Evolutionary conservation across 1,284 basidiomycete species (phyloP), one percentile per base, ranked within the genome.

Genomic region (Malassezia equina): DNA sequence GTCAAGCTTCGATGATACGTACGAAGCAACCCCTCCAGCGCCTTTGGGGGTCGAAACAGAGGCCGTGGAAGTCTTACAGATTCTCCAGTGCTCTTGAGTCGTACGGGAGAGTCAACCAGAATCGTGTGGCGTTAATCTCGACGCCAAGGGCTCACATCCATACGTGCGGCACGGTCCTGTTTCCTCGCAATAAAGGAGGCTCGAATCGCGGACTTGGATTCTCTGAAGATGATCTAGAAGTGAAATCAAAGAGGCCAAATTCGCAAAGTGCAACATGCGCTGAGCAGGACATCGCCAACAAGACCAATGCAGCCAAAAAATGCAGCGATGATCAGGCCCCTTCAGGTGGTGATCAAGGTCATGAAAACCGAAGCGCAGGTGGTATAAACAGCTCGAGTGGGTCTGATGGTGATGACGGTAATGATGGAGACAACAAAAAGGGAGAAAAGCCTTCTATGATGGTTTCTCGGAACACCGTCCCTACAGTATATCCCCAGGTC

Each of bases 401-500:
- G 12, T 25, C 24, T 24, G 44, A 41, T 19, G 25, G 39, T 17
- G 28, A 27, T 15, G n/a, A 46, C 27, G 44, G 29, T n/a, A 43
- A 43, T 19, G 49, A 43, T 23, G 39, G 39, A 9, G 32, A 43
- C 29, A 21, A 24, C 27, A n/a, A 17, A 17, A 31, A 40, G 17
- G 15, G 23, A 7, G 28, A 41, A 27, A 29, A 39, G 44, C 40
- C 40, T 6, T n/a, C 59, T 43, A 19, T 47, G 51, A 21, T 61
- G 49, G 13, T 61, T 48, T 28, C 60, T 42, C 17, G 66, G 27
- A 65, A 64, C 33, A 66, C 63, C 24, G 72, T 73, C 3, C 72
- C 72, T 2, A 55, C 63, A 24, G 75, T 83, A 58, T 96, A 96
- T 76, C 91, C 93, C 1, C 89, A 94, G 75, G 86, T 96, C 33